These are phyloP conservation scores for Schwanniomyces etchellsii DNA, from an alignment of 1,139 yeast genomes.

Conservation along the genomic window DNA sequence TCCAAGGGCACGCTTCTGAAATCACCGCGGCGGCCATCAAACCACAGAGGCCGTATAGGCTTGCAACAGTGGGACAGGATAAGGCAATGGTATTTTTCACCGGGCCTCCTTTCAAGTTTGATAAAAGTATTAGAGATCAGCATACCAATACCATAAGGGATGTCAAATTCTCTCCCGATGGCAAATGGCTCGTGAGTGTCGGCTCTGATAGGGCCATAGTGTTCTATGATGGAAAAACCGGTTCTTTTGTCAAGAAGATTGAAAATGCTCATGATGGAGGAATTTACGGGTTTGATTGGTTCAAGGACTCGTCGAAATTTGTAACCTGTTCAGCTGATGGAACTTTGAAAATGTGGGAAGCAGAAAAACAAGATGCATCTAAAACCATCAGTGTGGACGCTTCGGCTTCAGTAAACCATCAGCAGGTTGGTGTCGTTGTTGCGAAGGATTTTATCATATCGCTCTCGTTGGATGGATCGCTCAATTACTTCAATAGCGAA, in stretches of 20 bases:
- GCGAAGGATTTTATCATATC: conserved; percentile 59
- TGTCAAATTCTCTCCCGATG: conserved; percentile 78
- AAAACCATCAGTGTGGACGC: conserved; percentile 40
- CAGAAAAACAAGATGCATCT: conserved; percentile 14
- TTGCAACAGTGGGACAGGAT: conserved; percentile 91
- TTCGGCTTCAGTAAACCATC: conserved; percentile 44
- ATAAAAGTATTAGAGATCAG: conserved; percentile 62
- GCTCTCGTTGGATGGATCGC: conserved; percentile 65
- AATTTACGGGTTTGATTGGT: conserved; percentile 73
- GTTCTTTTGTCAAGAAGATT: conserved; percentile 57
- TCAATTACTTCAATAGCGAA: conserved; percentile 49
- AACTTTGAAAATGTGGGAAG: conserved; percentile 61
- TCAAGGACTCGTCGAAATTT: conserved; percentile 50
- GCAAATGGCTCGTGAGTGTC: conserved; percentile 66
- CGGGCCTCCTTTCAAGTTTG: conserved; percentile 93
- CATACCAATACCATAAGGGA: conserved; percentile 79
- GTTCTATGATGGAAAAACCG: conserved; percentile 83
- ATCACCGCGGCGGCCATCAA: conserved; percentile 82
- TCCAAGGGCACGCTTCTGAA: conserved; percentile 86
- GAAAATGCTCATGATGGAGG: conserved; percentile 71
- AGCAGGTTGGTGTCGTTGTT: conserved; percentile 77
- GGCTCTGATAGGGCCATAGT: conserved; percentile 81
- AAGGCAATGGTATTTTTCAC: conserved; percentile 75
- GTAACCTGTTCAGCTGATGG: conserved; percentile 86
- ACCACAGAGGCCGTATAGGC: conserved; percentile 88